Evolutionary conservation across 2,329 filamentous ascomycete genomes (phyloP).

Genomic region (Diplodia mutila): DNA sequence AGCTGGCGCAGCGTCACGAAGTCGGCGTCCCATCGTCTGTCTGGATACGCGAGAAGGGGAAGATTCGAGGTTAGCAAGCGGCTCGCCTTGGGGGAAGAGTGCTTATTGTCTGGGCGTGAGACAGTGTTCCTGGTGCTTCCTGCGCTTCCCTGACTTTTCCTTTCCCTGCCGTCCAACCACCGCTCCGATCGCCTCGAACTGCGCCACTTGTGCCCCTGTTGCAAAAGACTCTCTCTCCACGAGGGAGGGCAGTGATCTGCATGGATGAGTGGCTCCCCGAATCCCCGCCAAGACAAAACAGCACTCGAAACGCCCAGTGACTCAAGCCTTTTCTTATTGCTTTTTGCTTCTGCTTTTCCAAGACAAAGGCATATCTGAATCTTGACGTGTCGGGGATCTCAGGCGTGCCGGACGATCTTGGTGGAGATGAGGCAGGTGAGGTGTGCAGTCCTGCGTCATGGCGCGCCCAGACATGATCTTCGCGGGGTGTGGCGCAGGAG

Average conservation of each 20-base stretch:
- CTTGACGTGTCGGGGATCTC: not conserved
- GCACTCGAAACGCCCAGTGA: constrained; percentile 22
- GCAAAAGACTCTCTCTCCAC: not conserved
- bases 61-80: not conserved
- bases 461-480: not conserved
- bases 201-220: not conserved
- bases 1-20: constrained; percentile 72
- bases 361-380: not conserved
- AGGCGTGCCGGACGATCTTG: not conserved
- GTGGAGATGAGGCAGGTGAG: not conserved
- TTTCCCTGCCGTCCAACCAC: not conserved
- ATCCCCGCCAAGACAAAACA: constrained; percentile 14
- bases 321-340: constrained; percentile 8
- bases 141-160: not conserved
- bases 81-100: not conserved
- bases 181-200: too few relatives aligned
- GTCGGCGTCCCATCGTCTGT: constrained; percentile 77
- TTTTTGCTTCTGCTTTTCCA: not conserved
- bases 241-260: not conserved
- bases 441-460: not conserved
- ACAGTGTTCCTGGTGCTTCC: not conserved
- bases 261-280: not conserved
- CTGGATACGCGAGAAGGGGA: constrained; percentile 8
- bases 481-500: not conserved
- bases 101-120: not conserved